Evolutionary conservation across 331 rosid species (phyloP), one percentile per base, ranked within the genome.

Genomic region (Erythrophleum ivorense): DNA sequence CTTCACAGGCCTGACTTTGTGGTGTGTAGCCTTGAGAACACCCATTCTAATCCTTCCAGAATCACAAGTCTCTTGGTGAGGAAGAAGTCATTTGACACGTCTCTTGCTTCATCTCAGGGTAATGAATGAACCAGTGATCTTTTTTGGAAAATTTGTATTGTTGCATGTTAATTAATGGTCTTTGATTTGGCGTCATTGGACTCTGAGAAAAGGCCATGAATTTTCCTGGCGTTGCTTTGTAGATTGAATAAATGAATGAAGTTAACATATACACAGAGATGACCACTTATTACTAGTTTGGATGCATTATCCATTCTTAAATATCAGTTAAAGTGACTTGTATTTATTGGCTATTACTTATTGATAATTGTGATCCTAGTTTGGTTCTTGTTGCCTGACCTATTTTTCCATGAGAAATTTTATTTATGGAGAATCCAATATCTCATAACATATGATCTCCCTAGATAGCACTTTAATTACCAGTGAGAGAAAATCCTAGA

Each of bases 1-100:
- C 97, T 85, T 62, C 94, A 92, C 60, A 84, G 93, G 86, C 98
- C 98, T 43, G 94, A 94, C 72, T 92, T 91, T 70, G 88, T 92
- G 81, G 80, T 91, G 55, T 94, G 90, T 83, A 87, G 89, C 64
- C 88, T 92, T 18, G 92, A 94, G 34, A 92, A 92, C 70, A 73
- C 92, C 33, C 91, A 83, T 24, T 90, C 96, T 31, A 89, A 70
- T 80, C 89, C 96, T 71, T 87, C 98, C 24, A 91, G 75, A 84
- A 92, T 94, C 86, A 94, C 94, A 50, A 88, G 97, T 82, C 94
- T 94, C 83, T 74, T 94, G 67, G 88, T 91, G 72, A 89, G 95
- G 90, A 92, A 85, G 89, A 94, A 86, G 83, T 88, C 92, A 5
- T 94, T 94, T 70, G 97, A 88, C 54, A 81, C 95, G 11, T 81